Percentiles rank a stretch among this genome's conserved stretches.
Conservation (phyloP, 257 asterid genomes). For the Solanum pimpinellifolium region DNA sequence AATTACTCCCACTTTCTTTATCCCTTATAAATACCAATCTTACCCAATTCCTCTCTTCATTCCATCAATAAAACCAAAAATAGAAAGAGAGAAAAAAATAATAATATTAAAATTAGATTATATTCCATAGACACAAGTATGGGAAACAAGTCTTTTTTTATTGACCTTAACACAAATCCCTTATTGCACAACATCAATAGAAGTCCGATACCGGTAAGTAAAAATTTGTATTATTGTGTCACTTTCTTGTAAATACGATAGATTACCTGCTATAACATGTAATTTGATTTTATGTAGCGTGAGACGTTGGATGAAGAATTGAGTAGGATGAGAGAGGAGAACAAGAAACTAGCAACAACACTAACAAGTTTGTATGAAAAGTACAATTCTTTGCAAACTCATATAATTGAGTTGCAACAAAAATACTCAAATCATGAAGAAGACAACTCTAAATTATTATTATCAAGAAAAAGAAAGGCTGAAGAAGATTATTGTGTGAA, state of each 20-base stretch:
- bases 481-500: constrained; percentile 2
- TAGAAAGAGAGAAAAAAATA: not conserved
- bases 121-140: not conserved
- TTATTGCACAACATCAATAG: too few species aligned
- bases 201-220: not conserved
- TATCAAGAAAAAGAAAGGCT: constrained; percentile 32
- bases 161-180: constrained; percentile 19
- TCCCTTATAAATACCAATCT: not conserved
- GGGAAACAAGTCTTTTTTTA: not conserved
- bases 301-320: constrained; percentile 30
- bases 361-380: constrained; percentile 21
- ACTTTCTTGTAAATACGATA: not conserved
- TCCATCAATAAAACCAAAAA: not conserved
- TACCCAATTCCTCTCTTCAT: not conserved
- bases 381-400: constrained; percentile 11
- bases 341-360: constrained; percentile 38
- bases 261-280: not conserved
- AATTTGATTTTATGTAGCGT: constrained; percentile 15
- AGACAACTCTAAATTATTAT: not conserved
- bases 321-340: constrained; percentile 30
- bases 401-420: constrained; percentile 14
- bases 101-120: not conserved
- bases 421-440: not conserved
- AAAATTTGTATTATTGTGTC: not conserved
- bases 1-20: not conserved